These are phyloP conservation scores for Boechera divaricarpa DNA, from an alignment of 345 rosid genomes.

Conservation along the genomic window DNA sequence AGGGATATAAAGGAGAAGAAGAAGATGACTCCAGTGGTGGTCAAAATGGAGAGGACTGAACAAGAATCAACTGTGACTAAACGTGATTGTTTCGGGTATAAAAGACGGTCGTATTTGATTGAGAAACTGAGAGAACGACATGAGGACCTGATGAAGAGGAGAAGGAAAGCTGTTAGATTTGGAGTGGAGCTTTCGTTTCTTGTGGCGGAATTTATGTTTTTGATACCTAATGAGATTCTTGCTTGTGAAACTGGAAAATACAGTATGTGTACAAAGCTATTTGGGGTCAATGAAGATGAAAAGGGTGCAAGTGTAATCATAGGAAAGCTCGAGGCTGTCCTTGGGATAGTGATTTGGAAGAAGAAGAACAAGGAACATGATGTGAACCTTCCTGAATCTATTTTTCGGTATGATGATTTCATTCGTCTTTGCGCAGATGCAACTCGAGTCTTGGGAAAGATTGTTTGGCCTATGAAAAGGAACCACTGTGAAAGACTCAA, in stretches of 20 bases:
- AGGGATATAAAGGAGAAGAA: slow-evolving; percentile 11
- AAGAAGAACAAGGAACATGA: slow-evolving; percentile 12
- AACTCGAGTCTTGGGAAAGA: slow-evolving; percentile 23
- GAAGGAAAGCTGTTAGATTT: slow-evolving; percentile 8
- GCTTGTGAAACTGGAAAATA: neutral
- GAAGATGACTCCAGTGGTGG: slow-evolving; percentile 10
- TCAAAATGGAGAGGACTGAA: neutral
- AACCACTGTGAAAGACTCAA: neutral
- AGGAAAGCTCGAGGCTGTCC: slow-evolving; percentile 27
- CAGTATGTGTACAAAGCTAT: slow-evolving; percentile 6
- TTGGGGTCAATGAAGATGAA: slow-evolving; percentile 12
- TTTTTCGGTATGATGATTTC: neutral
- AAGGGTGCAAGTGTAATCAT: slow-evolving; percentile 24
- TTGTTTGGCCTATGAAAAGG: slow-evolving; percentile 11
- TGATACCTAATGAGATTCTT: slow-evolving; percentile 23
- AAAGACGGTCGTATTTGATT: neutral
- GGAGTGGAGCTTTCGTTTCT: slow-evolving; percentile 33
- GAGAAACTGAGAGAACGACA: slow-evolving; percentile 20
- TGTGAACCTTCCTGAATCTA: slow-evolving; percentile 17
- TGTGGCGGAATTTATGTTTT: slow-evolving; percentile 30
- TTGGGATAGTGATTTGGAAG: slow-evolving; percentile 9
- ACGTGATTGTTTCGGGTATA: neutral
- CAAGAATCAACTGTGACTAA: slow-evolving; percentile 14
- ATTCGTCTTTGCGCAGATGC: slow-evolving; percentile 14
- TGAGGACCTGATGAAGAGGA: slow-evolving; percentile 12